Percentiles rank a stretch among this genome's conserved stretches.
Conservation (phyloP, 2,329 filamentous ascomycete genomes). For the Ascocoryne sarcoides region DNA sequence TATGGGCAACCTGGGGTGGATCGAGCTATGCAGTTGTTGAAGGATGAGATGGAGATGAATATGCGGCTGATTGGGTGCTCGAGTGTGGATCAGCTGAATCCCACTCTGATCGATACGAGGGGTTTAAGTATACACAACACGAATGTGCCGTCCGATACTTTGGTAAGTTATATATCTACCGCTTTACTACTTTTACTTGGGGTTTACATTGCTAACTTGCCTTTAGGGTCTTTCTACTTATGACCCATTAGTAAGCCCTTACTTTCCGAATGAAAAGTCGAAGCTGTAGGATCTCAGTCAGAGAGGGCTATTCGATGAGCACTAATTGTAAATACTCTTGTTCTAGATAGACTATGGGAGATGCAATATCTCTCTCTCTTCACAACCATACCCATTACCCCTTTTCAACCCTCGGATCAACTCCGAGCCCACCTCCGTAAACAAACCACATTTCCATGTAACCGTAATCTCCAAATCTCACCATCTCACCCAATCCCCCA, state of each 20-base stretch:
- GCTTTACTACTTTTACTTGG: too few species aligned
- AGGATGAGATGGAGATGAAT: constrained; percentile 98
- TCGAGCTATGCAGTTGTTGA: constrained; percentile 82
- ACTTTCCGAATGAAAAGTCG: constrained; percentile 38
- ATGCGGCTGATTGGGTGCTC: constrained; percentile 87
- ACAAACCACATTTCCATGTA: too few species aligned
- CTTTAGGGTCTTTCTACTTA: constrained; percentile 24
- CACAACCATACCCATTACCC: too few species aligned
- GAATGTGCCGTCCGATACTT: constrained; percentile 50
- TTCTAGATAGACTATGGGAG: too few species aligned
- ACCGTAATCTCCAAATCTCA: too few species aligned
- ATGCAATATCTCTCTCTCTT: too few species aligned
- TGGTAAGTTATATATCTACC: constrained; percentile 28
- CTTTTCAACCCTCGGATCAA: too few species aligned
- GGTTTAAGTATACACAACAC: constrained; percentile 56
- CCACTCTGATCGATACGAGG: constrained; percentile 69
- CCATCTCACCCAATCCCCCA: too few species aligned
- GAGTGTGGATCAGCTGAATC: constrained; percentile 67
- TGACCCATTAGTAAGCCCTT: constrained; percentile 41
- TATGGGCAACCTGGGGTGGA: constrained; percentile 85
- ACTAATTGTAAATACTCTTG: too few species aligned
- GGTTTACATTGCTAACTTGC: constrained; percentile 4
- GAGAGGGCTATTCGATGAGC: too few species aligned
- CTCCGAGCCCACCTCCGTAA: too few species aligned
- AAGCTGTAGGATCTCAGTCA: constrained; percentile 38